phyloP scores from a whole-genome alignment of 2,329 filamentous ascomycete species.

The Chalaropsis thielavioides region DNA sequence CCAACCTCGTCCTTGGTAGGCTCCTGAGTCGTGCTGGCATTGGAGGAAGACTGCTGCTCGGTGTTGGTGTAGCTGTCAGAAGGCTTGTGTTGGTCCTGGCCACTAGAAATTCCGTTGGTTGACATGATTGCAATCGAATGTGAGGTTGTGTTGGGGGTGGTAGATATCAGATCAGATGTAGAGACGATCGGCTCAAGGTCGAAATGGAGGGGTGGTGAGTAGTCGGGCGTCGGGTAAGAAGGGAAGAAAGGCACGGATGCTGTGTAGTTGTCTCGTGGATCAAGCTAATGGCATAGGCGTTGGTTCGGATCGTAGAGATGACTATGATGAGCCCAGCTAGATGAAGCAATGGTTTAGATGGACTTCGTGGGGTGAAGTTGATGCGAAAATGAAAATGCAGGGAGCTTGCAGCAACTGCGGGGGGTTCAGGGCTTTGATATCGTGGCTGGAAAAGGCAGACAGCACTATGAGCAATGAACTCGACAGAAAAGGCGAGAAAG shows the following conservation, averaged over 20 bases:
- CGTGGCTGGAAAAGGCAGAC: not conserved
- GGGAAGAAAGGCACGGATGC: not conserved
- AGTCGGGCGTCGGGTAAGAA: slow-evolving; percentile 1
- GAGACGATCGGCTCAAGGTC: not conserved
- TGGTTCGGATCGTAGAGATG: slow-evolving; percentile 1
- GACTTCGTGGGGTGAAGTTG: not conserved
- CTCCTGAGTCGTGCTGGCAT: slow-evolving; percentile 27
- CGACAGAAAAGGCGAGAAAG: not conserved
- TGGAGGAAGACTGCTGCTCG: slow-evolving; percentile 17
- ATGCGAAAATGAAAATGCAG: slow-evolving; percentile 7
- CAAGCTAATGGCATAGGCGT: slow-evolving; percentile 1
- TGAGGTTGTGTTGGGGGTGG: slow-evolving; percentile 3
- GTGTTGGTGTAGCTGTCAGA: slow-evolving; percentile 25
- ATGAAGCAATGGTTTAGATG: slow-evolving; percentile 3
- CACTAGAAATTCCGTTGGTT: slow-evolving; percentile 41
- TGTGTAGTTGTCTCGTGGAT: not conserved
- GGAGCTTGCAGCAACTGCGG: slow-evolving; percentile 16
- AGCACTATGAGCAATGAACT: not conserved
- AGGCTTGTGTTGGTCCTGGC: slow-evolving; percentile 29
- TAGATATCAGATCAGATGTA: not conserved
- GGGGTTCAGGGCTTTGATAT: slow-evolving; percentile 10
- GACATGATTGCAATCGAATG: slow-evolving; percentile 29
- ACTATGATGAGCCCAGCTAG: not conserved
- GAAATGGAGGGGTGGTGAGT: not conserved
- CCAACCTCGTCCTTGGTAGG: slow-evolving; percentile 83